These are phyloP conservation scores for Pachysandra terminalis DNA, from an alignment of 164 flowering plant genomes.

Conservation along the genomic window DNA sequence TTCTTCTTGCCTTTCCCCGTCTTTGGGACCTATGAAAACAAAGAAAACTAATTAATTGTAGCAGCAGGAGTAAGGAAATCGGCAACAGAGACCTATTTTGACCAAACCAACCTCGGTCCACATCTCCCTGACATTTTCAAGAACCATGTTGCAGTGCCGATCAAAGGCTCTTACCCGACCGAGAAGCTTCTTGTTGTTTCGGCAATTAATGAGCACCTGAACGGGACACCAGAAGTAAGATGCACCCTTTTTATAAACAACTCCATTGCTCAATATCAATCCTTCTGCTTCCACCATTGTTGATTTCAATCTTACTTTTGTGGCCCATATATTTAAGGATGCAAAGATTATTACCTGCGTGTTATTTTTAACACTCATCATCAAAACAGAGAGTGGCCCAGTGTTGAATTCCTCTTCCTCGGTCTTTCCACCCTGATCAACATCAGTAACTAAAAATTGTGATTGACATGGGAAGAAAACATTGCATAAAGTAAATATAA, in stretches of 20 bases:
- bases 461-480: neutral
- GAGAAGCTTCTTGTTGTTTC: constrained; percentile 83
- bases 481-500: neutral
- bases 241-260: too few relatives aligned
- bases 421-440: constrained; percentile 51
- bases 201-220: constrained; percentile 80
- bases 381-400: constrained; percentile 86
- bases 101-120: constrained; percentile 77
- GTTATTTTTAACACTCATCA: constrained; percentile 94
- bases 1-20: constrained; percentile 96
- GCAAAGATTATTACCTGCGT: constrained; percentile 56
- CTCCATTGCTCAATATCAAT: neutral
- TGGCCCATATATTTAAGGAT: neutral
- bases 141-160: constrained; percentile 94
- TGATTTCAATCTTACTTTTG: neutral
- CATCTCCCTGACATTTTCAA: constrained; percentile 91
- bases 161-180: constrained; percentile 93
- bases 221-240: neutral
- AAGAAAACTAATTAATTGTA: neutral
- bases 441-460: neutral
- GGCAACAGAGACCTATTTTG: too few relatives aligned
- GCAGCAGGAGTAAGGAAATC: neutral
- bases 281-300: too few relatives aligned
- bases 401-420: constrained; percentile 94
- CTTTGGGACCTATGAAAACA: constrained; percentile 61